A percentile compares a stretch with the other conserved stretches of the same genome.
These are phyloP conservation scores for Sordariomycetes sp. DNA, from an alignment of 2,329 filamentous ascomycete genomes.

Conservation along the genomic window DNA sequence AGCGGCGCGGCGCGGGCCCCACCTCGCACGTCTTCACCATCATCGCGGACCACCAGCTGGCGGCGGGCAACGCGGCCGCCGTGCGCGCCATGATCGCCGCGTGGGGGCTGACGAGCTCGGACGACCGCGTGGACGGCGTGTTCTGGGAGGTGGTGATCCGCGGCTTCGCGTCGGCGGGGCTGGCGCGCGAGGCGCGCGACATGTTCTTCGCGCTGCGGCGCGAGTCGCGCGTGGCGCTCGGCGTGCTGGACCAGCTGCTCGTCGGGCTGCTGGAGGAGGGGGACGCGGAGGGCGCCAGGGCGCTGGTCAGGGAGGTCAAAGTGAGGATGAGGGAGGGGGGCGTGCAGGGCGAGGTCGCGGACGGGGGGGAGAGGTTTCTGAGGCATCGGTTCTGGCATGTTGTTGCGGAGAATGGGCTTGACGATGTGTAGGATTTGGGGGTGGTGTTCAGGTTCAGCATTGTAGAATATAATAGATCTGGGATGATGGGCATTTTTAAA, in stretches of 20 bases:
- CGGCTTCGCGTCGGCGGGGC: conserved; percentile 48
- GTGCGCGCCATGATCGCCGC: conserved; percentile 52
- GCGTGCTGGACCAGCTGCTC: conserved; percentile 4
- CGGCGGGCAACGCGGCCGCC: conserved; percentile 45
- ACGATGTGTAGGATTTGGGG: not conserved
- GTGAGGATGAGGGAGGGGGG: conserved; percentile 1
- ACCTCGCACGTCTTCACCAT: conserved; percentile 64
- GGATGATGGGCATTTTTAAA: too few species aligned
- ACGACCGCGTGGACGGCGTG: conserved; percentile 37
- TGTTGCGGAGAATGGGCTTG: conserved; percentile 4
- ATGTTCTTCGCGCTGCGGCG: conserved; percentile 36
- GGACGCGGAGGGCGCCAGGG: conserved; percentile 1
- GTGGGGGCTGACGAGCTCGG: conserved; percentile 28
- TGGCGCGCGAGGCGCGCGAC: conserved; percentile 35
- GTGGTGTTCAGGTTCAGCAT: not conserved
- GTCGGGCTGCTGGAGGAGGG: conserved; percentile 2
- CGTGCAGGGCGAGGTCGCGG: not conserved
- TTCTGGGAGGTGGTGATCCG: conserved; percentile 64
- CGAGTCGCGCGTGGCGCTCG: conserved; percentile 24
- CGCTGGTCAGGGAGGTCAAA: not conserved
- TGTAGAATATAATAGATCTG: too few species aligned
- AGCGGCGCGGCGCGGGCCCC: conserved; percentile 35
- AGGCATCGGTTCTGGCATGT: conserved; percentile 5
- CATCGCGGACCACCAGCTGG: conserved; percentile 58
- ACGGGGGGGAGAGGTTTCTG: conserved; percentile 1